Evolutionary conservation across 805 yeast genomes (phyloP), one percentile per base, ranked within the genome.

Genomic region (Teunomyces funiuensis): DNA sequence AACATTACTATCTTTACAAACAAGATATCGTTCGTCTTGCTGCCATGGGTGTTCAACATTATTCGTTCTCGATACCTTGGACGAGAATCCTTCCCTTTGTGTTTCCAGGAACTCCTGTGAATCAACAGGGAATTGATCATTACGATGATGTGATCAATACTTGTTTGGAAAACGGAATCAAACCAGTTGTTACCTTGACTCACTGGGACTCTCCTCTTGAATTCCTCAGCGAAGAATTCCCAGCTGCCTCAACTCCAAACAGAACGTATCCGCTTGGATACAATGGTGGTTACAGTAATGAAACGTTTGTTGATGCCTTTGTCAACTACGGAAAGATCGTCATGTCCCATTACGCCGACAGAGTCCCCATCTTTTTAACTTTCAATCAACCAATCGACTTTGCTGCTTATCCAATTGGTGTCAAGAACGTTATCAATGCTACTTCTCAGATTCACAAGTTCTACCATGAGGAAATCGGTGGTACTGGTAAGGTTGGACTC

Each of bases 41-140:
- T 28, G 60, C 63, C 15, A 52, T 62, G 34, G 70, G 67, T 6
- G 58, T 53, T 20, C 57, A 58, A 28, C 33, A 49, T 36, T 65
- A 65, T 45, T 61, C 67, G 4, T 51, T 65, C 48, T 40, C 64
- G 6, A 57, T 65, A 33, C 60, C 69, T 6, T 65, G 69, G 68
- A 47, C 65, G 10, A 50, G 70, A 43, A 60, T 65, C 14, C 46
- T 61, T 28, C 70, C 69, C 2, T 55, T 57, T 38, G 61, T 52
- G 26, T 28, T 52, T 7, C 57, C 55, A 5, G 66, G 64, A 10
- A 42, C 60, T 15, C 60, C 60, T 37, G 59, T 59, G 29, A 61
- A 63, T 44, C 7, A 22, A 7, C 25, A 22, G 25, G 62, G 51
- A 15, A 42, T 61, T 27, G 53, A 59, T 37, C 57, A 55, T 42